Evolutionary conservation across 176 grass and related monocot species (phyloP), one percentile per base, ranked within the genome.

Genomic region (Oryza rufipogon): DNA sequence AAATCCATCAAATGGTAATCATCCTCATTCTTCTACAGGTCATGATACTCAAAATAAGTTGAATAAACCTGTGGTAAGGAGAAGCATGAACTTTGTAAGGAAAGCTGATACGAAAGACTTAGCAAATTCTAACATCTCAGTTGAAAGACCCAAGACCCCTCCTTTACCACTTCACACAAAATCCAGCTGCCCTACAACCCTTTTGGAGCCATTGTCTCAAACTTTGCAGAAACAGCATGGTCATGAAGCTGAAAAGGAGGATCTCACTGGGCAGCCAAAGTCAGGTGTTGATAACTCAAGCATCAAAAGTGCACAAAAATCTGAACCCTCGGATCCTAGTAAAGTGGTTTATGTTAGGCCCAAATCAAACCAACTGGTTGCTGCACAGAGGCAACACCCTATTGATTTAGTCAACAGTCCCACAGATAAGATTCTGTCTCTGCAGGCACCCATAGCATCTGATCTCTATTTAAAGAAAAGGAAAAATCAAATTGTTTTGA

Each of bases 391-490:
- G 86, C 80, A 80, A 78, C 88, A 93, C 64, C 71, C 56, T 79
- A 77, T 70, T 63, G 87, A 84, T 52, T 81, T 68, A 2, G 64
- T 71, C 81, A 88, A 91, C 69, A 64, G 66, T 78, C 77, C 66
- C 64, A 84, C 58, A 68, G 92, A 97, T 28, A 93, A 88, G 71
- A 48, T 61, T 83, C 78, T 32, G 26, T 16, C 64, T 33, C 74
- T 74, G 41, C 78, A 85, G 86, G 79, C 83, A 34, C 84, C 70
- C 11, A 66, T 74, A 61, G 47, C 88, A 69, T 75, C 90, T 80
- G 96, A 95, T 88, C 61, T 92, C 61, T 98, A 95, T 82, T 95
- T 90, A 20, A 95, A 92, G 85, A 98, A 89, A 81, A 92, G 89
- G 68, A 95, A 85, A 83, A 89, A 98, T 85, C 96, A 98, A 86